Conservation (phyloP, 2,329 filamentous ascomycete species). For the Hymenoscyphus occultus region DNA sequence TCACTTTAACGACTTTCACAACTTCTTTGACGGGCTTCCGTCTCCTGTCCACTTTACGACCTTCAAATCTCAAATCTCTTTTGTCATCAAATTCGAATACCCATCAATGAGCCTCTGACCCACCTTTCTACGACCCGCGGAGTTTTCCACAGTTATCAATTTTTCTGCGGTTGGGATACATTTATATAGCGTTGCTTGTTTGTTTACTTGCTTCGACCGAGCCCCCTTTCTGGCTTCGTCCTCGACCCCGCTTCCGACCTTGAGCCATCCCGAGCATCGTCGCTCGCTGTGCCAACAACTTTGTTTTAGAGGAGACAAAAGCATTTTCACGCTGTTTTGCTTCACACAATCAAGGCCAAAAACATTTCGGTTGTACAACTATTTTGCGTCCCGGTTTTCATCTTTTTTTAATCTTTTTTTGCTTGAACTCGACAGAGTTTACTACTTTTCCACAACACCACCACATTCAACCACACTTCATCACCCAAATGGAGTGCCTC, state of each 20-base stretch:
- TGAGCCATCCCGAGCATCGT: conserved; percentile 29
- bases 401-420: conserved; percentile 26
- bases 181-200: conserved; percentile 39
- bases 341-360: conserved; percentile 28
- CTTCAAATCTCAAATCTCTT: conserved; percentile 48
- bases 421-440: conserved; percentile 16
- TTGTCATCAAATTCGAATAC: conserved; percentile 46
- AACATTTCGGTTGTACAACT: conserved; percentile 36
- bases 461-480: conserved; percentile 13
- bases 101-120: conserved; percentile 42
- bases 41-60: conserved; percentile 36
- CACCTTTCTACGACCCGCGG: conserved; percentile 36
- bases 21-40: conserved; percentile 35
- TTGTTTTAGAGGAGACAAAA: conserved; percentile 39
- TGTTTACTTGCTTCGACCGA: conserved; percentile 29
- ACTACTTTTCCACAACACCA: conserved; percentile 4
- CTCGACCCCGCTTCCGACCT: conserved; percentile 20
- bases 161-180: conserved; percentile 35
- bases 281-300: conserved; percentile 35
- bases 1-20: conserved; percentile 37
- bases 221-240: conserved; percentile 18
- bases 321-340: conserved; percentile 32
- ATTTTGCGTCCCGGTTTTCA: conserved; percentile 27
- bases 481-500: conserved; percentile 72
- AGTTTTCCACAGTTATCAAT: conserved; percentile 35